phyloP scores from a whole-genome alignment of 306 rosid species.

The Astragalus glycyphyllos region DNA sequence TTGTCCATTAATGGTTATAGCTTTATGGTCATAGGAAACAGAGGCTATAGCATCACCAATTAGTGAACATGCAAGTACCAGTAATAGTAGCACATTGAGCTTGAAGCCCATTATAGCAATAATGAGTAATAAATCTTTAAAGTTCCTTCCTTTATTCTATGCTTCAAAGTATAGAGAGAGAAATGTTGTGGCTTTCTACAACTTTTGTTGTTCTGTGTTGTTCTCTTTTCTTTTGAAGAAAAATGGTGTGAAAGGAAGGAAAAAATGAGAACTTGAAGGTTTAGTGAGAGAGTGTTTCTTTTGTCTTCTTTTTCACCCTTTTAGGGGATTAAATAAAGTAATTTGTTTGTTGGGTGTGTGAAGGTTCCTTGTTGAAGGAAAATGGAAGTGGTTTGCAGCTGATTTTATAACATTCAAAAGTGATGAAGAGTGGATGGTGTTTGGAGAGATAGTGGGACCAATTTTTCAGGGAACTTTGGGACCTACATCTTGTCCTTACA shows the following conservation, averaged over 20 bases:
- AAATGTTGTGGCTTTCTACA: conserved; percentile 46
- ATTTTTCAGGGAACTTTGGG: conserved; percentile 37
- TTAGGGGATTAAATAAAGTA: neutral
- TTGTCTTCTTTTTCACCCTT: neutral
- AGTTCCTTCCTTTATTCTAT: conserved; percentile 54
- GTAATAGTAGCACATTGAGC: conserved; percentile 57
- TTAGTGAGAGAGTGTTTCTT: neutral
- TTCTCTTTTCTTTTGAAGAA: neutral
- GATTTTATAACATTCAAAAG: conserved; percentile 60
- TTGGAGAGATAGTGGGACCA: conserved; percentile 26
- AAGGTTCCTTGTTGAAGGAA: conserved; percentile 24
- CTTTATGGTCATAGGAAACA: conserved; percentile 82
- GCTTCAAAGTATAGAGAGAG: conserved; percentile 50
- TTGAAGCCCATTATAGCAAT: conserved; percentile 58
- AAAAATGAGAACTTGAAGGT: neutral
- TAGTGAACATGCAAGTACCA: conserved; percentile 49
- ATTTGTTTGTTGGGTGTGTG: neutral
- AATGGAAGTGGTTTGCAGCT: conserved; percentile 61
- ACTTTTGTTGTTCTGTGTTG: conserved; percentile 23
- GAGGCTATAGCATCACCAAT: conserved; percentile 64
- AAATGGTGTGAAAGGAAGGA: conserved; percentile 35
- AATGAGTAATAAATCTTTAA: conserved; percentile 1
- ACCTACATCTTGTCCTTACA: conserved; percentile 26
- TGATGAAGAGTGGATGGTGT: conserved; percentile 24
- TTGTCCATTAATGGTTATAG: conserved; percentile 89